Base-by-base conservation (phyloP, 192 early-diverging fungal genomes). In the Linnemannia schmuckeri region DNA sequence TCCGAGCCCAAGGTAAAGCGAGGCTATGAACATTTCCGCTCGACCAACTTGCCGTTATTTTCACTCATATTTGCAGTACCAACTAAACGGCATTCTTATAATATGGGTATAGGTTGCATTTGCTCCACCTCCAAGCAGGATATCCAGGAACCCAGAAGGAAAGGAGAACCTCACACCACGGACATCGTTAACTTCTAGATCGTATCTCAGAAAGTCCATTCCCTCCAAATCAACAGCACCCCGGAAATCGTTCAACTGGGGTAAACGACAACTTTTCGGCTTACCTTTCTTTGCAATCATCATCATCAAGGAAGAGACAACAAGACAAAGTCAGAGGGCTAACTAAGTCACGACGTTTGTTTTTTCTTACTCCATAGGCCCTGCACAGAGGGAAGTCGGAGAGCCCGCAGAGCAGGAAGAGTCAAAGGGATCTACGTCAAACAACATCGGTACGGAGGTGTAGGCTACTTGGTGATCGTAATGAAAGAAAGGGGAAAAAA, bases 171-270 rank as follows among this genome's bases (percentile, higher is more conserved):
- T 49, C 27, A 47, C 57, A 8, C 81, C 81, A 42, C 37, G 63
- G 75, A 77, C 81, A 4, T 41, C 74, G 9, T 20, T 76, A 2
- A 54, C 47, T 20, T 55, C 81, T 22, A 69, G 75, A 38, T 42
- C 71, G 24, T 70, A 71, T 22, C 44, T 54, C 33, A 30, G 52
- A 37, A 76, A 75, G 22, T 49, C 74, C 24, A 70, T 70, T 17
- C 27, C 61, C 12, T 69, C 44, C 38, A 82, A 82, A 42, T n/a
- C 74, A 30, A 24, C 74, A 18, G 66, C 57, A 17, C 72, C 35
- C 5, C 79, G 72, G 13, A 73, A 68, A 18, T 75, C 79, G 4
- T 75, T 82, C 49, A 76, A 76, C n/a, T 82, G 74, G 75, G 81
- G 81, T 80, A 72, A 71, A 5, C 24, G 12, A 63, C 46, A 15